phyloP scores from a whole-genome alignment of 192 early-diverging fungal genomes.

The Lobulomyces angularis region DNA sequence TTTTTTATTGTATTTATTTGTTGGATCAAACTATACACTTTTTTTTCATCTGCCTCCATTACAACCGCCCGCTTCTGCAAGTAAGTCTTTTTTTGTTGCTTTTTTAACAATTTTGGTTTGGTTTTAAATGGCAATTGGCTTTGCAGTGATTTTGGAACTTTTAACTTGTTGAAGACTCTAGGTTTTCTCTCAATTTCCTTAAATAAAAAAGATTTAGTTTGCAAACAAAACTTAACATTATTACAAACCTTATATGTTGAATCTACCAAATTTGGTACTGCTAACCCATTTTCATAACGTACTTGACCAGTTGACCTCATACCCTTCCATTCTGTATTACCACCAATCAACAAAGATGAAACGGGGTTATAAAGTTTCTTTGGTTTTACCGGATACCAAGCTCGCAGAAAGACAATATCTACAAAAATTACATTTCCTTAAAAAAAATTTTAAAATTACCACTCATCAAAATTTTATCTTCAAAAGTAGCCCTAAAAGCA shows the following conservation, averaged over 20 bases:
- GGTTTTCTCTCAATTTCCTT: conserved; percentile 18
- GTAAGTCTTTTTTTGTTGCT: conserved; percentile 37
- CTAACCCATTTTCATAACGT: conserved; percentile 49
- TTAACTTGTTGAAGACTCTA: conserved; percentile 13
- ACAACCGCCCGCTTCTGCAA: conserved; percentile 67
- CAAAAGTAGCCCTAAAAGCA: conserved; percentile 91
- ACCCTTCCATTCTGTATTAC: conserved; percentile 70
- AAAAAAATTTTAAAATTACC: conserved; percentile 26
- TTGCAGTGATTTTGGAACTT: conserved; percentile 69
- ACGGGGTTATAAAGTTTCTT: conserved; percentile 97
- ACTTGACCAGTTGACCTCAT: conserved; percentile 84
- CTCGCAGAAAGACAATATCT: conserved; percentile 94
- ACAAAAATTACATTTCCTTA: not conserved
- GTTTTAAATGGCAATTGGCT: conserved; percentile 75
- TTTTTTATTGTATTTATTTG: conserved; percentile 75
- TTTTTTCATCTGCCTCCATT: conserved; percentile 81
- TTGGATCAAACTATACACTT: conserved; percentile 69
- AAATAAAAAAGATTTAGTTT: not conserved
- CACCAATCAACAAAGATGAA: conserved; percentile 68
- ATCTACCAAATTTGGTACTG: conserved; percentile 62
- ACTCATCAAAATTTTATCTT: conserved; percentile 92
- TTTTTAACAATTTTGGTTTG: conserved; percentile 61
- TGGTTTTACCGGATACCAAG: conserved; percentile 93
- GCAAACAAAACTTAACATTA: not conserved
- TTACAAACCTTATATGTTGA: conserved; percentile 69